Evolutionary conservation across 345 rosid species (phyloP).

Genomic region (Aethionema arabicum): DNA sequence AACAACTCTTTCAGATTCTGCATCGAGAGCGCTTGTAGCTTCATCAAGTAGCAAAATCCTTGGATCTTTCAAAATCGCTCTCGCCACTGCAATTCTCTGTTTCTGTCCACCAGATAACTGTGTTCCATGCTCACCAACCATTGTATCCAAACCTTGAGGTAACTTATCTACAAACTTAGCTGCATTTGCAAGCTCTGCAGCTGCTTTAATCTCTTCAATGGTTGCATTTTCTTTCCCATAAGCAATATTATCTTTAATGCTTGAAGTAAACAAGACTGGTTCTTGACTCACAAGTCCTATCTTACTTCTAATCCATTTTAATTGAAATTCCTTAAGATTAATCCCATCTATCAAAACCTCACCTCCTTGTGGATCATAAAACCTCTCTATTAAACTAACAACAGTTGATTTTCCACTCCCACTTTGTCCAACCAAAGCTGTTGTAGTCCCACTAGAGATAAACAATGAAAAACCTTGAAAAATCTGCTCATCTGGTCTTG

Average conservation of each 20-base stretch:
- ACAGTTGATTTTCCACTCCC: conserved; percentile 73
- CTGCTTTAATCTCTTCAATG: conserved; percentile 52
- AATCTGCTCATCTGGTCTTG: conserved; percentile 60
- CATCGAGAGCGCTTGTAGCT: conserved; percentile 76
- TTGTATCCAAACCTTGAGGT: conserved; percentile 69
- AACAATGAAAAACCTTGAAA: conserved; percentile 52
- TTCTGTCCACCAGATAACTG: conserved; percentile 85
- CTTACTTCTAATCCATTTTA: conserved; percentile 61
- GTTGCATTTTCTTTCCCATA: conserved; percentile 59
- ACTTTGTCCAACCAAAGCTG: conserved; percentile 70
- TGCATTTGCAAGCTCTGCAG: conserved; percentile 62
- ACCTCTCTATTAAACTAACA: conserved; percentile 61
- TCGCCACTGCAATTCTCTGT: conserved; percentile 72
- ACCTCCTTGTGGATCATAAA: conserved; percentile 60
- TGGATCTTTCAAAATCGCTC: conserved; percentile 70
- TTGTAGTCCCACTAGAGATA: conserved; percentile 51
- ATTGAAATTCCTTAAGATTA: conserved; percentile 51
- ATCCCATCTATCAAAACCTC: conserved; percentile 59
- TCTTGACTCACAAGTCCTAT: conserved; percentile 85
- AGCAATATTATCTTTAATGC: conserved; percentile 60
- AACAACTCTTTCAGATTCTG: conserved; percentile 61
- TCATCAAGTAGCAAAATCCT: conserved; percentile 68
- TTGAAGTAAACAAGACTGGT: conserved; percentile 57
- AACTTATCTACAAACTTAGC: conserved; percentile 56
- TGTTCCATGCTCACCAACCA: conserved; percentile 83